Conservation (phyloP, 148 eudicot genomes). For the Limonium bicolor region DNA sequence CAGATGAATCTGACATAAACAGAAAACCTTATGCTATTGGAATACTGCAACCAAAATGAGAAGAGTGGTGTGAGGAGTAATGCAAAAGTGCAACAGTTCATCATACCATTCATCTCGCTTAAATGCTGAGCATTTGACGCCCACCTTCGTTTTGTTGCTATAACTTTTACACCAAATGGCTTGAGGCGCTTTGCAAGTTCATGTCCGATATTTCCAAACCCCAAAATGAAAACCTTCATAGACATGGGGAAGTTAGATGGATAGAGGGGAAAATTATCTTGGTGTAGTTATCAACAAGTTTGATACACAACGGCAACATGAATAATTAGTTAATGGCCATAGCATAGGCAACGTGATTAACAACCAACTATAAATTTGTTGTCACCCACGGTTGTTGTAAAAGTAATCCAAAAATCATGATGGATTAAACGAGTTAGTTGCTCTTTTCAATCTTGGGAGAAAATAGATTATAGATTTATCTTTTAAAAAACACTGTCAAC, state of each 20-base stretch:
- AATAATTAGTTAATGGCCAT: too few relatives aligned
- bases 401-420: too few relatives aligned
- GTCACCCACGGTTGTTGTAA: too few relatives aligned
- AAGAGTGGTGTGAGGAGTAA: not conserved
- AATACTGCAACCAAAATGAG: not conserved
- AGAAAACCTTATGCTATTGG: slow-evolving; percentile 1
- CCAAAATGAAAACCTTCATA: slow-evolving; percentile 76
- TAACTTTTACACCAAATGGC: slow-evolving; percentile 78
- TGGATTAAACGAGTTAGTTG: too few relatives aligned
- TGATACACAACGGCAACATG: too few relatives aligned
- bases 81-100: not conserved
- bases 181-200: slow-evolving; percentile 83
- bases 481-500: too few relatives aligned
- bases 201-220: slow-evolving; percentile 72
- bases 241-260: not conserved
- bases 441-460: too few relatives aligned
- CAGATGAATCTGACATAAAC: slow-evolving; percentile 11
- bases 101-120: slow-evolving; percentile 22
- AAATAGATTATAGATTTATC: too few relatives aligned
- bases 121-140: slow-evolving; percentile 12
- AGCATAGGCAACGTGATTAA: too few relatives aligned
- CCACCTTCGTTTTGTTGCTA: slow-evolving; percentile 95
- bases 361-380: too few relatives aligned
- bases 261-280: not conserved
- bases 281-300: too few relatives aligned